Conservation (phyloP, 768 basidiomycete species). For the Tubosaeta sp. region DNA sequence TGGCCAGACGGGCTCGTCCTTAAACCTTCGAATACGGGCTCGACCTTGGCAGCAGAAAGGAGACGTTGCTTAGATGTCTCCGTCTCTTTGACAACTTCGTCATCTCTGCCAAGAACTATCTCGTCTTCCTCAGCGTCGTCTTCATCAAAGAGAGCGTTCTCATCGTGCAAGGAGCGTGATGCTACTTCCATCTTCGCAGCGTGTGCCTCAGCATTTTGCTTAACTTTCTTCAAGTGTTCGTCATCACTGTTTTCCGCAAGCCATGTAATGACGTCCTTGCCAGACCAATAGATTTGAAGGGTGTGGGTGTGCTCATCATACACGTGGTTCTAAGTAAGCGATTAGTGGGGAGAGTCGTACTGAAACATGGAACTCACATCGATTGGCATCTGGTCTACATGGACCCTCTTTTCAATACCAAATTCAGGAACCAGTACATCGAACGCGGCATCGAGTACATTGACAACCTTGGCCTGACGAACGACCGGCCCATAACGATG, state of each 20-base stretch:
- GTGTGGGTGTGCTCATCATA: conserved; percentile 93
- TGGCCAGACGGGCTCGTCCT: conserved; percentile 73
- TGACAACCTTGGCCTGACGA: conserved; percentile 91
- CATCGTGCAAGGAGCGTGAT: conserved; percentile 80
- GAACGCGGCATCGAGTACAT: conserved; percentile 96
- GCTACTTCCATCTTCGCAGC: conserved; percentile 89
- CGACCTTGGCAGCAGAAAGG: conserved; percentile 69
- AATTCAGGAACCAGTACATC: conserved; percentile 96
- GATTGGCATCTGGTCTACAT: conserved; percentile 98
- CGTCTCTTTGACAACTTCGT: conserved; percentile 34
- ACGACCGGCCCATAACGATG: conserved; percentile 93
- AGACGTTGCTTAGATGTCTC: conserved; percentile 75
- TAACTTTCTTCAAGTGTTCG: conserved; percentile 92
- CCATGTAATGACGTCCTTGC: conserved; percentile 91
- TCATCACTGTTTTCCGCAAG: conserved; percentile 95
- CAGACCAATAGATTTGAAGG: conserved; percentile 95
- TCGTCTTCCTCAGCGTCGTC: conserved; percentile 80
- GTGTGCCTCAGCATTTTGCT: conserved; percentile 88
- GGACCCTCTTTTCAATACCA: conserved; percentile 97
- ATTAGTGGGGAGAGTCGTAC: conserved; percentile 14
- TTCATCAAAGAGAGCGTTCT: conserved; percentile 85
- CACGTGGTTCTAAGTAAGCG: conserved; percentile 72
- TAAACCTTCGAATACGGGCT: conserved; percentile 82
- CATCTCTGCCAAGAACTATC: conserved; percentile 67
- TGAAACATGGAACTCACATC: conserved; percentile 53